A percentile compares a stretch with the other conserved stretches of the same genome.
Evolutionary conservation across 345 rosid species (phyloP).

Genomic region (Hypericum perforatum): DNA sequence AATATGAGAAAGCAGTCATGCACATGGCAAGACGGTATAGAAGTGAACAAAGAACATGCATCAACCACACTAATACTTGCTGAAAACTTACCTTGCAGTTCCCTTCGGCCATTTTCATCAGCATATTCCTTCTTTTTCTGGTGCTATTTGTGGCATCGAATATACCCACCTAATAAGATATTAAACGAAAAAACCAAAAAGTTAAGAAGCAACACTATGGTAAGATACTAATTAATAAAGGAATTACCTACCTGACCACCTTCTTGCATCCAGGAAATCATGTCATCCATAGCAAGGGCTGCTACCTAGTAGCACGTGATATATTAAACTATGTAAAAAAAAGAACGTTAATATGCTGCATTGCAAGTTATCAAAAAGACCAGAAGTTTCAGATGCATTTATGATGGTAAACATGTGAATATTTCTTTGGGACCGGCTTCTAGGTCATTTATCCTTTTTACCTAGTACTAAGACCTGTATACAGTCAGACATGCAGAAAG

Average conservation of each 20-base stretch:
- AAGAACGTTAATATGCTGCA: conserved; percentile 35
- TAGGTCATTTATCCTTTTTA: too few species aligned
- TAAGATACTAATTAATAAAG: background rate
- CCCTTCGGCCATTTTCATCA: conserved; percentile 99
- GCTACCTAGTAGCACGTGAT: conserved; percentile 93
- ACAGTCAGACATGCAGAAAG: too few species aligned
- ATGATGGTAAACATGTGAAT: too few species aligned
- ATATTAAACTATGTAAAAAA: conserved; percentile 67
- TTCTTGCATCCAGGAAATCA: conserved; percentile 99
- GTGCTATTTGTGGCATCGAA: conserved; percentile 97
- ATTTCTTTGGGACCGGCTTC: too few species aligned
- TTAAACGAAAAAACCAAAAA: conserved; percentile 18
- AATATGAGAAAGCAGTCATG: too few species aligned
- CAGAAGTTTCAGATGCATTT: too few species aligned
- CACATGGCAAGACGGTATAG: too few species aligned
- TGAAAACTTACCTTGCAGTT: conserved; percentile 71
- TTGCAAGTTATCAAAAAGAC: too few species aligned
- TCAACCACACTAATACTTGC: too few species aligned
- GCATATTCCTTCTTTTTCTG: conserved; percentile 79
- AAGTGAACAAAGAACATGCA: too few species aligned
- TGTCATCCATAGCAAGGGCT: conserved; percentile 98
- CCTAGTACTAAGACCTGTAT: too few species aligned
- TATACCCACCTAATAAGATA: conserved; percentile 71
- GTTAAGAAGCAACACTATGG: conserved; percentile 11
- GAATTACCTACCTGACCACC: conserved; percentile 84